Base-by-base conservation (phyloP, 2,329 filamentous ascomycete species). In the Botryotinia globosa region DNA sequence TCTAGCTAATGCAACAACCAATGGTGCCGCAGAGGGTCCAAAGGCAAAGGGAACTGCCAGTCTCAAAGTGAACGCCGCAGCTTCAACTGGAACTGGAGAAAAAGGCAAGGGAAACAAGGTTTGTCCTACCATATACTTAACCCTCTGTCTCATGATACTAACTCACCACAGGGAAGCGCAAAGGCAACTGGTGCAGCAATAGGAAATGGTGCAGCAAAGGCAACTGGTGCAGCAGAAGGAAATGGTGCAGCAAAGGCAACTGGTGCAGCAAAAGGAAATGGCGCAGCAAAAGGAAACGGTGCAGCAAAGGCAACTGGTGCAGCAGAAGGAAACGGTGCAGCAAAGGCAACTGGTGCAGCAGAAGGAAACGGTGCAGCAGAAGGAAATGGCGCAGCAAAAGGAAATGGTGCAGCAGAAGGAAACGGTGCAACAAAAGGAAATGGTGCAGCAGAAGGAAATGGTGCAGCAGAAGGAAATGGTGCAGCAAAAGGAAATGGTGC, bases 51-150 rank as follows among this genome's bases (percentile, higher is more conserved):
- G 54, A 29, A 44, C 16, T 64, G 56, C 22, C 25, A 37, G 25
- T 18, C 32, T 29, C n/a, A 58, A 37, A 56, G 70, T 37, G 3
- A 51, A 48, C 20, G 66, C 64, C 25, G 59, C 69, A 14, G 68
- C 69, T 44, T 51, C 72, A 20, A 69, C 72, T 18, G 59, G 32
- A 64, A 72, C 56, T 8, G 71, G 56, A 2, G 64, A 72, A n/a
- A 72, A 72, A 22, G 34, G 29, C 32, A 69, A 72, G 22, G 56
- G 3, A 22, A 65, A 29, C 37, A 62, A 61, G 39, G 64, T 42
- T 44, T 9, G 69, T 39, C 9, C 45, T 32, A 5, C 54, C 22
- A 18, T 7, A 34, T 9, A 44, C 14, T 22, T 25, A 22, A 18
- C 12, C 18, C 20, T 16, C 10, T 32, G 4, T 42, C 37, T 18